Base-by-base conservation (phyloP, 345 rosid species). In the Lumnitzera littorea region DNA sequence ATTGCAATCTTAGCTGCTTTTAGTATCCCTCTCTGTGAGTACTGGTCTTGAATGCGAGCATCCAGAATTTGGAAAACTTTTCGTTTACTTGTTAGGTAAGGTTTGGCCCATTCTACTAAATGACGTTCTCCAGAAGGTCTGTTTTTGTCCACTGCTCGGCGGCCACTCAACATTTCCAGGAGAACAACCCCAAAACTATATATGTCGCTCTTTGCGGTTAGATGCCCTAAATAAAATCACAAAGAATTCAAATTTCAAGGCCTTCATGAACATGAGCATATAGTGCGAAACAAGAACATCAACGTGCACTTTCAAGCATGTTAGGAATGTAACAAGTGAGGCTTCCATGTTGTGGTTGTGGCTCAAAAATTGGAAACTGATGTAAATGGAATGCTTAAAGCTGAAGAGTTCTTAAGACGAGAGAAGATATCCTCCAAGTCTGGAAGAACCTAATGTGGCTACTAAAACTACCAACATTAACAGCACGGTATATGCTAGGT, bases 101-200 rank as follows among this genome's bases (percentile, higher is more conserved):
- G 92, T 62, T 77, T 81, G 27, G 96, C 99, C 99, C 97, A 91
- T 56, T 86, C 92, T 12, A 95, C 95, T 15, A 95, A 76, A 56
- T 80, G 80, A 23, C 91, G 96, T 63, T 95, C 92, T 61, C 85
- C 72, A 0, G 88, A 70, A 12, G 97, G 96, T 50, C 89, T 77
- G 73, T 88, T 95, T 52, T 84, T 72, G 77, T 95, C 99, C 23
- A 88, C 53, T 8, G 95, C 95, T 65, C 82, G 84, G 60, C 76
- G 77, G 15, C 99, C 99, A 0, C 92, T 67, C 64, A 95, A 70
- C 91, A 95, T 81, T 79, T 95, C 99, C 8, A 95, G 72, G 54
- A 95, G 74, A 62, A 95, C 94, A 46, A 95, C 96, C 57, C 99
- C 99, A 1, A 82, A 91, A 76, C 99, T 91, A 62, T 86, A 95